These are phyloP conservation scores for Fusarium sp. DNA, from an alignment of 2,329 filamentous ascomycete genomes.

Conservation along the genomic window DNA sequence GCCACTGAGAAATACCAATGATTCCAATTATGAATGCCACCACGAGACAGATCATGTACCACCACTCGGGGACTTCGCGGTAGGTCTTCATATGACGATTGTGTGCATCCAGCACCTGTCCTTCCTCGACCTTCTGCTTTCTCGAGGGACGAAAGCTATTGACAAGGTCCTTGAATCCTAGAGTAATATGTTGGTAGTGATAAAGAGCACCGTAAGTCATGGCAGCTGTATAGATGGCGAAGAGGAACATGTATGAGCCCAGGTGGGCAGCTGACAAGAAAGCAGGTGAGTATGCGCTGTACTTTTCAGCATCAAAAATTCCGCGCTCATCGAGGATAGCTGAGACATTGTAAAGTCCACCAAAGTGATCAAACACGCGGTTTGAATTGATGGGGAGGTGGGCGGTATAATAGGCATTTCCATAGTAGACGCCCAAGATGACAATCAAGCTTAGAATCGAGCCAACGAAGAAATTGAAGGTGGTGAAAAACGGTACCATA, in stretches of 20 bases:
- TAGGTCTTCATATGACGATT: conserved; percentile 64
- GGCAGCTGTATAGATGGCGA: conserved; percentile 58
- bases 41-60: conserved; percentile 57
- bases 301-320: conserved; percentile 56
- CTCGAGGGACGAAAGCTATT: conserved; percentile 49
- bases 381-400: conserved; percentile 61
- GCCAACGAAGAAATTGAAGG: conserved; percentile 55
- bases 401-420: conserved; percentile 54
- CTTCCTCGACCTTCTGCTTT: conserved; percentile 40
- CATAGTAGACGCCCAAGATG: conserved; percentile 53
- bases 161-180: conserved; percentile 54
- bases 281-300: conserved; percentile 59
- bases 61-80: conserved; percentile 64
- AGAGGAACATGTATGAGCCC: conserved; percentile 58
- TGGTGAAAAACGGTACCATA: conserved; percentile 57
- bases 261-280: conserved; percentile 57
- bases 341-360: conserved; percentile 57
- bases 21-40: conserved; percentile 55
- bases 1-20: conserved; percentile 55
- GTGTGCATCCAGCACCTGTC: conserved; percentile 57
- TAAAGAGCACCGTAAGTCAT: conserved; percentile 59
- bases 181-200: conserved; percentile 57
- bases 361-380: conserved; percentile 58
- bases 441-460: conserved; percentile 49
- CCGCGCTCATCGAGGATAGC: conserved; percentile 53